Base-by-base conservation (phyloP, 2,329 filamentous ascomycete species). In the Beauveria varroae region DNA sequence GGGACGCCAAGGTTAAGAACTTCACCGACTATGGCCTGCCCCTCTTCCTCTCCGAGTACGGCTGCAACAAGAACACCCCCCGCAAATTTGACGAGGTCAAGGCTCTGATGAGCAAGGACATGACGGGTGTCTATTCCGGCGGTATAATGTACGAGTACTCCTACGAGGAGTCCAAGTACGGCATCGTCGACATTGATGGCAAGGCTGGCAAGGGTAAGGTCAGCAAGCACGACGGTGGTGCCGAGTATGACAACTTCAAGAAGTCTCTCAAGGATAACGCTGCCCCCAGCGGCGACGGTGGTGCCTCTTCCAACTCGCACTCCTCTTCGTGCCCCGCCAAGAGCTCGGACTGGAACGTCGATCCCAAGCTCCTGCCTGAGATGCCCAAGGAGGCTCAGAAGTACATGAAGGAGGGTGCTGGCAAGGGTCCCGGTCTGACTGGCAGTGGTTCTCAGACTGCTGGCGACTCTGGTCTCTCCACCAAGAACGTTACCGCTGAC, bases 101-200 rank as follows among this genome's bases (percentile, higher is more conserved):
- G 53, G 81, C 93, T 51, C 81, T 99, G 62, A 98, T 97, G 87
- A 84, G 79, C 75, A 76, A 75, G 22, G 74, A 96, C 63, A 98
- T 98, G 93, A 92, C 88, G 8, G 68, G 75, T 20, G 92, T 97
- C 69, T 98, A 96, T 84, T 97, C 93, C 46, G 95, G 95, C 69
- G 95, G 95, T 74, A 84, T 99, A 44, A 90, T 97, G 74, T 99
- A 97, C 78, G 93, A 98, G 77, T 99, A 96, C 80, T 87, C 89
- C 10, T 78, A 89, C 70, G 91, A 96, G 75, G 81, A 81, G 64
- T 91, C 87, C 77, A 81, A 87, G 51, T 98, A 86, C 75, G 93
- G 93, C 65, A 87, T 96, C 63, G 91, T 93, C 71, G 76, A 84
- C 62, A 79, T 95, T 70, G 70, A 74, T 52, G 82, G 81, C 65